Base-by-base conservation (phyloP, 2,329 filamentous ascomycete species). In the Raffaelea albimanens region DNA sequence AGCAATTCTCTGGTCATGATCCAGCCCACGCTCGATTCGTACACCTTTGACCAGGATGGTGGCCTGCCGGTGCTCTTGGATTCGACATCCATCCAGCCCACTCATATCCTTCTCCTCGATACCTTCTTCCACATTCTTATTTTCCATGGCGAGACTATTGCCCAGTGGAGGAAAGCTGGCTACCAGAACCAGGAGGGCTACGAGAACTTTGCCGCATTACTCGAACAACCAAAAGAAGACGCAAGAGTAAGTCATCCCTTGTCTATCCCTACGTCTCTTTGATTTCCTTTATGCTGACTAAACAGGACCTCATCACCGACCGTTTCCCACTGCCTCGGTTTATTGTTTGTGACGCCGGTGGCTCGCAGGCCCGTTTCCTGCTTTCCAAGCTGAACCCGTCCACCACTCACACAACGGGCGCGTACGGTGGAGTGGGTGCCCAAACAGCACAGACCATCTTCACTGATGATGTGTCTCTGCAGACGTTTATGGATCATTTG, bases 61-160 rank as follows among this genome's bases (percentile, higher is more conserved):
- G 85, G 87, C 42, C 81, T 90, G 54, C 91, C 93, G 2, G 93
- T 98, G n/a, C 72, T 98, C 21, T 78, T 98, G 33, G 93, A 98
- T 64, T 97, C 91, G 14, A 90, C 89, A 33, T 96, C 89, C 5
- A 98, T 98, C 57, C 91, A 97, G 62, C 85, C 89, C 10, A 87
- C 90, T 20, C 94, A 95, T 51, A 87, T 97, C 51, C 77, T 98
- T 44, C 80, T 98, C 11, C 82, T 98, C 47, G 93, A 98, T 60
- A 97, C 93, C 0, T 98, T 98, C 74, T 98, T 98, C 78, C 93
- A 98, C 65, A 98, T 98, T 52, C 80, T 98, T 47, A 98, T 98
- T 58, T 98, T 97, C 78, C 90, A 98, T 59, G 93, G 93, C 53
- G 91, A 98, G 72, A 97, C 91, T 0, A 86, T 97, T 66, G 93